Evolutionary conservation across 176 grass and related monocot genomes (phyloP).

Genomic region (Oryza australiensis): DNA sequence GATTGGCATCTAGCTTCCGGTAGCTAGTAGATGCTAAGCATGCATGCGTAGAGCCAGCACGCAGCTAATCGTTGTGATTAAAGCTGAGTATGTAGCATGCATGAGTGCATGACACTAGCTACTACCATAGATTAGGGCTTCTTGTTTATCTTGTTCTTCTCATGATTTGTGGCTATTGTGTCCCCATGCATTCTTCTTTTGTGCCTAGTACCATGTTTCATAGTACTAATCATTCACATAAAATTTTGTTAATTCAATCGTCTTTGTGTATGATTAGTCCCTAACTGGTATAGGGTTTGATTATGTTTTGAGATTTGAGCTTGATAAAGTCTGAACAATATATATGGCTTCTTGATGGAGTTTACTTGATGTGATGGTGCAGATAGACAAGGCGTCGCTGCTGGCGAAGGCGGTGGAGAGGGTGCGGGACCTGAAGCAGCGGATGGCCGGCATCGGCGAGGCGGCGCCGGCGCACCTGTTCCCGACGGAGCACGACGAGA

Average conservation of each 20-base stretch:
- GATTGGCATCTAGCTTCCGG: conserved; percentile 29
- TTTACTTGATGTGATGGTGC: background rate
- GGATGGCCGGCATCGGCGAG: conserved; percentile 55
- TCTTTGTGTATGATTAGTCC: background rate
- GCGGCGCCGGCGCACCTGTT: conserved; percentile 56
- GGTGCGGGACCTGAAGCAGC: conserved; percentile 88
- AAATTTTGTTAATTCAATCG: background rate
- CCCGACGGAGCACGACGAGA: conserved; percentile 87
- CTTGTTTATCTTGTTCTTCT: background rate
- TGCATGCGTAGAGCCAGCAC: background rate
- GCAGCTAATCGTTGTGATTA: conserved; percentile 33
- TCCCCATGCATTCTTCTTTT: conserved; percentile 22
- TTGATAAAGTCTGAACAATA: background rate
- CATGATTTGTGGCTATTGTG: conserved; percentile 23
- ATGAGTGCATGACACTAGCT: background rate
- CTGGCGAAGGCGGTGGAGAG: conserved; percentile 91
- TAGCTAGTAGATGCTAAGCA: background rate
- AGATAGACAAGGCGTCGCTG: conserved; percentile 98
- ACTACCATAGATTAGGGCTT: conserved; percentile 39
- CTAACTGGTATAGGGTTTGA: conserved; percentile 15
- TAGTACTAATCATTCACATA: background rate
- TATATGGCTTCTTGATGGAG: background rate
- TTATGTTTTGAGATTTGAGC: background rate
- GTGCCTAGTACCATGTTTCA: conserved; percentile 10
- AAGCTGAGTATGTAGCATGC: conserved; percentile 31